Base-by-base conservation (phyloP, 306 rosid genomes). In the Lablab purpureus region DNA sequence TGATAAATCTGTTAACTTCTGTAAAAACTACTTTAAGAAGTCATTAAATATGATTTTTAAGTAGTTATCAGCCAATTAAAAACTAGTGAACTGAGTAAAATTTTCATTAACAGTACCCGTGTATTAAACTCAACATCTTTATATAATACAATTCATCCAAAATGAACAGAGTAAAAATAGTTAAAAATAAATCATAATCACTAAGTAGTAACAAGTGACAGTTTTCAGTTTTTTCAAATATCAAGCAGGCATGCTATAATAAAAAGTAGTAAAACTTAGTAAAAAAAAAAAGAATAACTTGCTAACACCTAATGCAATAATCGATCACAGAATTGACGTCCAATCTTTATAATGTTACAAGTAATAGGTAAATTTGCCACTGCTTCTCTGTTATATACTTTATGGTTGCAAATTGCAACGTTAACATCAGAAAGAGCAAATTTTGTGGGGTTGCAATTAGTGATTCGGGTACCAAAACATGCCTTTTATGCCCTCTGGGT, bases 401-500 rank as follows among this genome's bases (percentile, higher is more conserved):
- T 10, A 49, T 34, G 74, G 71, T 72, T 22, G 62, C 54, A 80
- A 85, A 34, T 34, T 63, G 47, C 50, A 58, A 66, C 43, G 71
- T 52, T 60, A 43, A 55, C 17, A 76, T 3, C 25, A 58, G 67
- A 66, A 17, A 22, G 81, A 55, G 51, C 67, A 80, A 69, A 28
- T 54, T 71, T 80, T 55, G 71, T 75, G 76, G 25, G 50, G 66
- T 74, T 22, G 49, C 23, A 37, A 45, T 76, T 77, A 92, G 55
- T 81, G 83, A 73, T 84, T 91, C 14, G 99, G 98, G 82, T 95
- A 87, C 98, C 99, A 93, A 77, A 95, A 91, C 99, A 95, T 93
- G 79, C 97, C 99, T 87, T 95, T 89, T 60, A 95, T 93, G 73
- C 99, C 99, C 88, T 91, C 99, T 0, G 98, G 99, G 75, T 95